Evolutionary conservation across 495 filamentous ascomycete species (phyloP).

Genomic region (Penicillium silybi): DNA sequence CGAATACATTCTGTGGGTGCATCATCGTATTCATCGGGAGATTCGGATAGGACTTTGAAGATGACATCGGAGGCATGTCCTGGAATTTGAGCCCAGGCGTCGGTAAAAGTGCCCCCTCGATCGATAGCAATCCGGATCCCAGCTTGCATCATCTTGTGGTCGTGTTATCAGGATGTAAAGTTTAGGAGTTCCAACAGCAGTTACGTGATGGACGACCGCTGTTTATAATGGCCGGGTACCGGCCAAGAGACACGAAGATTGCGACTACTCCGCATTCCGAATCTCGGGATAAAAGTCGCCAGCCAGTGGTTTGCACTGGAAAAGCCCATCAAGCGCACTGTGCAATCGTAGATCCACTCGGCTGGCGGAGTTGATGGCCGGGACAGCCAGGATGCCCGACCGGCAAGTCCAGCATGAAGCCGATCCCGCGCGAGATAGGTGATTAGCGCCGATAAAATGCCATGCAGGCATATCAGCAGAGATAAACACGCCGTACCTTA

Average conservation of each 20-base stretch:
- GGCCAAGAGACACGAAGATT: neutral
- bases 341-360: neutral
- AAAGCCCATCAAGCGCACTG: no score
- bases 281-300: no score
- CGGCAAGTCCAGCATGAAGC: neutral
- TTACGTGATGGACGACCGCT: no score
- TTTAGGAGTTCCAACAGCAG: no score
- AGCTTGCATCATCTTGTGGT: neutral
- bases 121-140: slow-evolving; percentile 8
- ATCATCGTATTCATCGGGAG: slow-evolving; percentile 1
- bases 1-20: slow-evolving; percentile 8
- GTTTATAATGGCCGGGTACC: no score
- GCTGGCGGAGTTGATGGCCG: neutral
- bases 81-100: slow-evolving; percentile 2
- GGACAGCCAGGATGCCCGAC: neutral
- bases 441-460: neutral
- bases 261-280: neutral
- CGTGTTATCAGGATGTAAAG: neutral
- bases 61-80: slow-evolving; percentile 3
- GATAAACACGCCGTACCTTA: no score
- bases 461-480: neutral
- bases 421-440: neutral
- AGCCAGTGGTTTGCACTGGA: no score
- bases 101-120: slow-evolving; percentile 7
- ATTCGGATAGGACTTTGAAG: slow-evolving; percentile 6